A percentile compares a stretch with the other conserved stretches of the same genome.
Evolutionary conservation across 2,329 filamentous ascomycete species (phyloP).

Genomic region (Aquanectria penicillioides): DNA sequence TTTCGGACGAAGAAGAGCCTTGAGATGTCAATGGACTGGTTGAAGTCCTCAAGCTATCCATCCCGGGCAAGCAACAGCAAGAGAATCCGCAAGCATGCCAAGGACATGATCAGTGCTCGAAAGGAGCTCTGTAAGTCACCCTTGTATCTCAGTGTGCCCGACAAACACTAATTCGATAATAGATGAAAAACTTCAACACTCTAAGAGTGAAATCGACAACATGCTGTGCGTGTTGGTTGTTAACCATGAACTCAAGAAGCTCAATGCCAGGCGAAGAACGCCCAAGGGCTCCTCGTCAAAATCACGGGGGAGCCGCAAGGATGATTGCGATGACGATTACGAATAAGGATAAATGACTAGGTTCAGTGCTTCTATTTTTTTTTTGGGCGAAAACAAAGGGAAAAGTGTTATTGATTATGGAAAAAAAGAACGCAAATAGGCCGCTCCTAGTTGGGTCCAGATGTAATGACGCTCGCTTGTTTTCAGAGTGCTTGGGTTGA

Average conservation of each 20-base stretch:
- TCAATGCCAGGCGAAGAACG: slow-evolving; percentile 47
- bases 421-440: slow-evolving; percentile 21
- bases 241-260: slow-evolving; percentile 53
- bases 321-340: slow-evolving; percentile 41
- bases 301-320: slow-evolving; percentile 38
- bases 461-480: slow-evolving; percentile 34
- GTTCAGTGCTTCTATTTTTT: too few relatives aligned
- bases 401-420: slow-evolving; percentile 4
- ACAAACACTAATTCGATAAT: slow-evolving; percentile 28
- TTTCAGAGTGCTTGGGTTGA: slow-evolving; percentile 13
- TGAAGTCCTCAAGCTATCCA: slow-evolving; percentile 44
- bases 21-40: slow-evolving; percentile 51
- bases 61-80: slow-evolving; percentile 39
- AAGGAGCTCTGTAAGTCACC: slow-evolving; percentile 48
- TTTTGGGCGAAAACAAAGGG: too few relatives aligned
- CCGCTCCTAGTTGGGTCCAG: slow-evolving; percentile 26
- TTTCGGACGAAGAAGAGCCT: slow-evolving; percentile 54
- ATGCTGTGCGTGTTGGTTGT: slow-evolving; percentile 49
- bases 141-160: too few relatives aligned
- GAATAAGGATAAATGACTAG: too few relatives aligned
- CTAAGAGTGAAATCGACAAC: slow-evolving; percentile 45
- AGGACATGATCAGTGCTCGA: slow-evolving; percentile 47
- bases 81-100: slow-evolving; percentile 40
- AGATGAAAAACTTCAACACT: slow-evolving; percentile 48
- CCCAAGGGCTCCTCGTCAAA: slow-evolving; percentile 42